Base-by-base conservation (phyloP, 2,329 filamentous ascomycete genomes). In the Ophiostoma ips region DNA sequence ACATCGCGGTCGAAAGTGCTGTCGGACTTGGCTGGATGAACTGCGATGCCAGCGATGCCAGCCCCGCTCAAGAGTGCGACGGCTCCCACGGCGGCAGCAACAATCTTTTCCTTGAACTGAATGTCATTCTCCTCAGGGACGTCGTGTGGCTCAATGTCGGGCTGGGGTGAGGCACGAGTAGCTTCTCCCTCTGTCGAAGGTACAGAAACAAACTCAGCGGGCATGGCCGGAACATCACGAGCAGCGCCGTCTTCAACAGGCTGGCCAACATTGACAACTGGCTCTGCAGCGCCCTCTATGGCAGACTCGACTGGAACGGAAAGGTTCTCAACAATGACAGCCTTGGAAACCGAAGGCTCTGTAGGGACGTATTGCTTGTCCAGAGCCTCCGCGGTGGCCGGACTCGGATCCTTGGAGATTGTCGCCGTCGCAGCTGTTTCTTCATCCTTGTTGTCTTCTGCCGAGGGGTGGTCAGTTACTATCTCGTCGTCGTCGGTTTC, bases 21-120 rank as follows among this genome's bases (percentile, higher is more conserved):
- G n/a, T 40, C 31, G 9, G 3, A n/a, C n/a, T n/a, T 30, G 19
- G 19, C 16, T 15, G 28, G 45, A 21, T 13, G 36, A 3, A 11
- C 35, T n/a, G 46, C 37, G 11, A 45, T 12, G 1, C 40, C 41
- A 5, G 48, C 50, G 6, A 54, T 30, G 10, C 50, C 50, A 11
- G 48, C 45, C 10, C 54, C 49, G 16, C 54, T 54, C 54, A 55
- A 41, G 0, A 54, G 38, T 5, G 50, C 54, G 21, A 50, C 52
- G 0, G 52, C 52, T 3, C 49, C 51, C 12, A 55, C 28, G 7
- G 52, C 53, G 0, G 38, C 48, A 2, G 37, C 46, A 2, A 46
- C 51, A 41, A 51, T 43, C 15, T 47, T 51, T 21, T 50, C 48
- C 13, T 41, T 44, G n/a, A 52, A 19, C 4, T 43, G 35, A 1